Percentiles rank a stretch among this genome's conserved stretches.
Evolutionary conservation across 1,284 basidiomycete genomes (phyloP).

Genomic region (Ustilago sp.): DNA sequence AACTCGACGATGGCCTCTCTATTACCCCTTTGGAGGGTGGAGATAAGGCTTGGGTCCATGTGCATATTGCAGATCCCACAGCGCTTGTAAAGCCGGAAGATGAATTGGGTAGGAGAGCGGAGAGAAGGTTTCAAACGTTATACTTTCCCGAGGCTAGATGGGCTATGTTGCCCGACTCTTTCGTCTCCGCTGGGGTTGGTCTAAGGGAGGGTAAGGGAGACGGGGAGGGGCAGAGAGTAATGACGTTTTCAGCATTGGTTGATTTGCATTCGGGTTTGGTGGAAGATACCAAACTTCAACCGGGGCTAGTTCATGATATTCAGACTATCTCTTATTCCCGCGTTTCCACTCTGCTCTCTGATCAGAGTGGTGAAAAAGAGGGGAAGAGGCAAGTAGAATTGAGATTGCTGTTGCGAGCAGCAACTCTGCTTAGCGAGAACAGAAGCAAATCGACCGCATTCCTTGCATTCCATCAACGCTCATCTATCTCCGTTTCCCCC

Average conservation of each 20-base stretch:
- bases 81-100: conserved; percentile 78
- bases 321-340: conserved; percentile 78
- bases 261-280: conserved; percentile 76
- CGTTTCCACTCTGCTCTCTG: conserved; percentile 71
- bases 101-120: conserved; percentile 72
- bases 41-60: conserved; percentile 80
- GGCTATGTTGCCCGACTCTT: conserved; percentile 73
- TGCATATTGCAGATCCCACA: conserved; percentile 94
- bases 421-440: conserved; percentile 51
- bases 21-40: conserved; percentile 73
- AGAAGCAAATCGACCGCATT: conserved; percentile 13
- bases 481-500: conserved; percentile 24
- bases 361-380: not conserved
- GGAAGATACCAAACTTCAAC: conserved; percentile 78
- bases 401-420: conserved; percentile 70
- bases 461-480: not conserved
- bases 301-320: conserved; percentile 80
- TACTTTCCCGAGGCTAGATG: conserved; percentile 60
- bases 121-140: conserved; percentile 49
- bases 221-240: conserved; percentile 71
- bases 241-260: conserved; percentile 86
- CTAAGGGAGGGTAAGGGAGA: conserved; percentile 60
- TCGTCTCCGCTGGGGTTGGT: conserved; percentile 62
- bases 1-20: conserved; percentile 94
- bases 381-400: conserved; percentile 66